These are phyloP conservation scores for Globisporangium splendens DNA, from an alignment of 352 stramenopile genomes.

Conservation along the genomic window DNA sequence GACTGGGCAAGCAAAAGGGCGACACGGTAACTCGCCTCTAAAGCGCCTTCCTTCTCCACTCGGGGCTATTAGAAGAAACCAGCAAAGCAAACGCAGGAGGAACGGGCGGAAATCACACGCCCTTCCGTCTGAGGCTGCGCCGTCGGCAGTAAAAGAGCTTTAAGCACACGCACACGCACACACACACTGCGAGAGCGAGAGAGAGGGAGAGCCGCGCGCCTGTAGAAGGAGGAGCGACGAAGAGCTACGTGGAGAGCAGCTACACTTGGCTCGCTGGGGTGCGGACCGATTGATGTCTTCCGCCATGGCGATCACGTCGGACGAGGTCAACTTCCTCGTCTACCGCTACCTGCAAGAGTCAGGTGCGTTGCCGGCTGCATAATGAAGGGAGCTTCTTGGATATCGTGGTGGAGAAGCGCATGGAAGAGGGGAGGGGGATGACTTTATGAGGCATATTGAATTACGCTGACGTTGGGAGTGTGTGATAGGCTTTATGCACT, in stretches of 20 bases:
- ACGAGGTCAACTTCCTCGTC: constrained; percentile 98
- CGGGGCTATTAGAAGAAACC: constrained; percentile 3
- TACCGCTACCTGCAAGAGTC: constrained; percentile 97
- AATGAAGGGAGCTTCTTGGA: neutral
- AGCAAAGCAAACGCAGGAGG: neutral
- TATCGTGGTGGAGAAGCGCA: neutral
- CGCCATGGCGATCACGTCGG: constrained; percentile 88
- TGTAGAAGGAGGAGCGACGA: neutral
- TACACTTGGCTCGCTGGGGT: neutral
- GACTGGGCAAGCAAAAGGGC: constrained; percentile 10
- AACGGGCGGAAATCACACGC: constrained; percentile 7
- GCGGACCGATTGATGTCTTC: neutral
- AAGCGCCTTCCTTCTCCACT: constrained; percentile 7
- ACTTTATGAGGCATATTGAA: constrained; percentile 1
- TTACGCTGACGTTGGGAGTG: neutral
- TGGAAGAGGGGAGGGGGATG: neutral
- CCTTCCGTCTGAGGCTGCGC: neutral
- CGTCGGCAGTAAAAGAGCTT: neutral
- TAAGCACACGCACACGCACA: neutral
- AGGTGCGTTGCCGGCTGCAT: constrained; percentile 34
- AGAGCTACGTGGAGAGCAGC: neutral
- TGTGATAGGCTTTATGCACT: constrained; percentile 92
- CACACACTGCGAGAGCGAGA: neutral
- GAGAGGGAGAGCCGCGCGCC: neutral
- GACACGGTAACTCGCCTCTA: constrained; percentile 6